Evolutionary conservation across 371 early-diverging fungal species (phyloP), one percentile per base, ranked within the genome.

Genomic region (Apophysomyces sp.): DNA sequence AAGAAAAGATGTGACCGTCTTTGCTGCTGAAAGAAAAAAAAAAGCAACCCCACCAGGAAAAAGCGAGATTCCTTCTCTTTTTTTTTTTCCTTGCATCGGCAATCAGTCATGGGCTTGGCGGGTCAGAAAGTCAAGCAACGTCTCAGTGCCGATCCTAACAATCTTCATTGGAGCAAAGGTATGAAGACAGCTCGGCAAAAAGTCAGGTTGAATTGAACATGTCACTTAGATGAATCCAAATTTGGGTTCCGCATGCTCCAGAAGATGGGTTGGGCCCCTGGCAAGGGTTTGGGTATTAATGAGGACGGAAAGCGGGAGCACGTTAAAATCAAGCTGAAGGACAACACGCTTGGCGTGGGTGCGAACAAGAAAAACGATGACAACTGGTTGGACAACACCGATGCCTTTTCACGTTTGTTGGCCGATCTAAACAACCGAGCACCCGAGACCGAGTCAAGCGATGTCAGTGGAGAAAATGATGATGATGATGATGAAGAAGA

Each of bases 211-310:
- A 37, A 39, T 21, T 15, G 40, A 26, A 36, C 11, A 18, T 49
- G 54, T 57, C 26, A 12, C 36, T 16, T 73, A 90, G 95, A 97
- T 73, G 87, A 89, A 67, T 72, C 68, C 64, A 93, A 93, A 57
- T 90, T 94, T 71, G 98, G 98, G 24, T 90, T 89, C 68, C 88
- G 89, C 63, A 91, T 98, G 92, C 85, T 98, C 55, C 78, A 85
- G 68, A 94, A 95, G 69, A 94, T 97, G 95, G 98, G 98, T 0
- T 98, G 98, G 98, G 74, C 84, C 18, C 93, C 91, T 39, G 97
- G 98, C 40, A 93, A 92, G 67, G 98, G 98, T 15, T 83, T 98
- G 1, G 98, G 98, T 28, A 82, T 83, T 24, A 90, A 94, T 56
- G 92, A 92, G 67, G 89, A 94, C 67, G 97, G 96, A 60, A 77